Conservation (phyloP, 2,329 filamentous ascomycete genomes). For the Epichloe scottii region DNA sequence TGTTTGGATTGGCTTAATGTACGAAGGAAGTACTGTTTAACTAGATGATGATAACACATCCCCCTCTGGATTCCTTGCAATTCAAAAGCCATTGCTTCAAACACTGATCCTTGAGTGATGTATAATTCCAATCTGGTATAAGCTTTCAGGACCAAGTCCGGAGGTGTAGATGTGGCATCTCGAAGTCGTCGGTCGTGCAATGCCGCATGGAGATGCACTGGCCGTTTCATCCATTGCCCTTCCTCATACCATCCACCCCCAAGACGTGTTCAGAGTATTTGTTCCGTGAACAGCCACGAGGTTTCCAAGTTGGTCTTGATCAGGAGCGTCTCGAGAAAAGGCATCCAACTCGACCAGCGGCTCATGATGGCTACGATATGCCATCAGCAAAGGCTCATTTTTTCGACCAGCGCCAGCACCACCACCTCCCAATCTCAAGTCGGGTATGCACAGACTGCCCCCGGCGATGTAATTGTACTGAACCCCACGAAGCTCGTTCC, state of each 20-base stretch:
- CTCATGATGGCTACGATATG: neutral
- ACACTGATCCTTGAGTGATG: neutral
- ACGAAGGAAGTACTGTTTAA: conserved; percentile 21
- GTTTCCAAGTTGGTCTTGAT: neutral
- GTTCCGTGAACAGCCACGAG: conserved; percentile 5
- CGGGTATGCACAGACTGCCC: neutral
- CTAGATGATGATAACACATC: conserved; percentile 44
- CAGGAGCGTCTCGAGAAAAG: neutral
- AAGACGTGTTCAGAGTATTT: conserved; percentile 10
- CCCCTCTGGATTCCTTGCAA: conserved; percentile 28
- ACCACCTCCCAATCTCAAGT: neutral
- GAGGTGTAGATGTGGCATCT: too few relatives aligned
- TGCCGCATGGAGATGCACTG: too few relatives aligned
- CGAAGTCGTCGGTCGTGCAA: too few relatives aligned
- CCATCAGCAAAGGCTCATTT: neutral
- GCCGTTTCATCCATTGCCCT: too few relatives aligned
- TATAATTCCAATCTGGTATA: neutral
- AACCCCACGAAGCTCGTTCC: neutral
- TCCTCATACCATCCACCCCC: conserved; percentile 10
- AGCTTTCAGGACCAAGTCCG: neutral
- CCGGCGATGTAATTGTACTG: neutral
- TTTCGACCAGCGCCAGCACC: neutral
- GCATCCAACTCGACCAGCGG: neutral
- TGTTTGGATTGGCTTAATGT: conserved; percentile 22
- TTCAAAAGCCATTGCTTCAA: neutral